Conservation (phyloP, 768 basidiomycete species). For the Naganishia friedmannii region DNA sequence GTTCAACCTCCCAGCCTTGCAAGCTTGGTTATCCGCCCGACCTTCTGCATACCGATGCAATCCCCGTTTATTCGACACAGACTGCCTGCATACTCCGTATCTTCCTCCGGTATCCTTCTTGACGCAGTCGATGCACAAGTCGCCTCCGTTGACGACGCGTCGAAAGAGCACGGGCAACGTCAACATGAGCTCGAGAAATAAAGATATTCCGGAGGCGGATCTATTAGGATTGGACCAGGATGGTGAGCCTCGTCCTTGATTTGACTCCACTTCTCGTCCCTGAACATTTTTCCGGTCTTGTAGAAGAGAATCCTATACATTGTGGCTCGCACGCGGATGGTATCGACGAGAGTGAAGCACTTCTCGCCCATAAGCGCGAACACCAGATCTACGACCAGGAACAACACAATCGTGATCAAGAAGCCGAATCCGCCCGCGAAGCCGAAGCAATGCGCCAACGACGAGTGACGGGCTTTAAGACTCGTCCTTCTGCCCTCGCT, state of each 20-base stretch:
- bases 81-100: constrained; percentile 91
- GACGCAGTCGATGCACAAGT: constrained; percentile 71
- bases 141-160: constrained; percentile 65
- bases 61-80: constrained; percentile 75
- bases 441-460: constrained; percentile 19
- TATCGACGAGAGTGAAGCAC: constrained; percentile 31
- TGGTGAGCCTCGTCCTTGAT: background rate
- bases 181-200: background rate
- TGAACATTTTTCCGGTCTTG: background rate
- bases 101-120: constrained; percentile 55
- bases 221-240: constrained; percentile 42
- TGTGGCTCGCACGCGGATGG: constrained; percentile 27
- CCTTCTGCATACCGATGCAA: constrained; percentile 78
- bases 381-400: constrained; percentile 28
- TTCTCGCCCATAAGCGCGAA: constrained; percentile 23
- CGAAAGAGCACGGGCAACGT: constrained; percentile 48
- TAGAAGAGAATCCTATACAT: constrained; percentile 17
- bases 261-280: background rate
- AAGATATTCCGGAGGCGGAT: constrained; percentile 40
- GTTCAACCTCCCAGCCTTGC: constrained; percentile 79
- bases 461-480: constrained; percentile 45
- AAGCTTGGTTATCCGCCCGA: constrained; percentile 85
- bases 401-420: background rate
- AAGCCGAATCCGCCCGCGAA: constrained; percentile 17
- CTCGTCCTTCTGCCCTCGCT: constrained; percentile 35